Evolutionary conservation across 2,329 filamentous ascomycete genomes (phyloP), one percentile per base, ranked within the genome.

Genomic region (Trichoderma atrobrunneum): DNA sequence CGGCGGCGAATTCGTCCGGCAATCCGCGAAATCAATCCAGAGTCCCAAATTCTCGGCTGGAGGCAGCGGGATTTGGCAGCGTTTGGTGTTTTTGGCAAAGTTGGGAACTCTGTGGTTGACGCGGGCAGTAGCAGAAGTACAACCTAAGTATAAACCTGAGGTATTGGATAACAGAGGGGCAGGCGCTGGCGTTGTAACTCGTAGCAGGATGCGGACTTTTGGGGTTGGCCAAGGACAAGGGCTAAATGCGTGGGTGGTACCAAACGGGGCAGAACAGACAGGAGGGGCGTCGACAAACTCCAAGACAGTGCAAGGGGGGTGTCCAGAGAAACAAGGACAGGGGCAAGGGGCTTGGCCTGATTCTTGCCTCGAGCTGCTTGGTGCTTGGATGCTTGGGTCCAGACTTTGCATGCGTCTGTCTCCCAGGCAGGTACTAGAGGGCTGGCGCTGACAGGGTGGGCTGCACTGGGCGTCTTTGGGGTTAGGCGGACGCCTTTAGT

Each of bases 151-250:
- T 60, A 60, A 34, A 43, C 39, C 39, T 43, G 39, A 60, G 57
- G 30, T 32, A 34, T 34, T 60, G n/a, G 57, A 60, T 30, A 57
- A 43, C 57, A 72, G 70, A 72, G 70, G 70, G 70, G 70, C 70
- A 72, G 70, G 43, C 24, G 57, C 34, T 32, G 32, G 43, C 24
- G 57, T 67, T 26, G 32, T 54, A 43, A 54, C 18, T 21, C 32
- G 56, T 56, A 60, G 63, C 39, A 67, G 56, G 51, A 71, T 14
- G 68, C 68, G 68, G 70, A 72, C 70, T 72, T 72, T 72, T 67
- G 70, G 70, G 63, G 63, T 65, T 61, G 70, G 71, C 71, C 57
- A 48, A 70, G 71, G 71, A 57, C 62, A 51, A 34, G 56, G 63
- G 26, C 36, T 10, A 26, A 39, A 56, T 56, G 48, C 65, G 39